phyloP scores from a whole-genome alignment of 257 asterid genomes.

The Fraxinus anomala region DNA sequence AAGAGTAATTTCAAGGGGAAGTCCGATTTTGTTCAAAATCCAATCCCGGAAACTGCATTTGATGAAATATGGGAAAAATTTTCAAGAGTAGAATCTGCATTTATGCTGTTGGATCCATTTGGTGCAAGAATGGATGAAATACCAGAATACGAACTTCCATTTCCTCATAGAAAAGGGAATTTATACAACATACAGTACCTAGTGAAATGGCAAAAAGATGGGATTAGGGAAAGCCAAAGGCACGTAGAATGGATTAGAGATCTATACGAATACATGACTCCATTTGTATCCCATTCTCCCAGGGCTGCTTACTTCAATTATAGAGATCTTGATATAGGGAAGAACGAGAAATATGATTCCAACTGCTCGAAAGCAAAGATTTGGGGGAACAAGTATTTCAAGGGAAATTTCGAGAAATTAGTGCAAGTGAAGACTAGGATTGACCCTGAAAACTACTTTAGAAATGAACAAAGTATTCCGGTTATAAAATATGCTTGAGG shows the following conservation, averaged over 20 bases:
- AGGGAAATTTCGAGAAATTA: conserved; percentile 45
- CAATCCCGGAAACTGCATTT: conserved; percentile 31
- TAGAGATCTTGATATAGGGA: conserved; percentile 34
- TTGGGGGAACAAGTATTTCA: conserved; percentile 62
- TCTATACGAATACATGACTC: conserved; percentile 24
- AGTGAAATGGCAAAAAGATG: conserved; percentile 44
- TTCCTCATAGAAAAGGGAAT: conserved; percentile 58
- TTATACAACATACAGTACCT: conserved; percentile 54
- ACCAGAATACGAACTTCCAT: conserved; percentile 37
- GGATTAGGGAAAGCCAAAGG: conserved; percentile 16
- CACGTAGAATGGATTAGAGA: conserved; percentile 45
- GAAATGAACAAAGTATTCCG: conserved; percentile 61
- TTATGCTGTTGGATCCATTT: conserved; percentile 52
- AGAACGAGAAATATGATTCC: conserved; percentile 10
- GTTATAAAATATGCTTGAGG: too few species aligned
- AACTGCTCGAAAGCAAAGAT: conserved; percentile 25
- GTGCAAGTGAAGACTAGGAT: conserved; percentile 39
- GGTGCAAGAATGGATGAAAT: conserved; percentile 58
- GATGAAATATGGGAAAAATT: conserved; percentile 30
- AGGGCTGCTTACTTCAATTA: conserved; percentile 34
- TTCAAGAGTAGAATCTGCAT: conserved; percentile 26
- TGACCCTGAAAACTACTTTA: conserved; percentile 59
- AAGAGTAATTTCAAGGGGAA: conserved; percentile 49
- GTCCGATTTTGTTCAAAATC: conserved; percentile 46
- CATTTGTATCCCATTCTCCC: conserved; percentile 28